These are phyloP conservation scores for Apiospora aurea DNA, from an alignment of 2,329 filamentous ascomycete species.

Conservation along the genomic window DNA sequence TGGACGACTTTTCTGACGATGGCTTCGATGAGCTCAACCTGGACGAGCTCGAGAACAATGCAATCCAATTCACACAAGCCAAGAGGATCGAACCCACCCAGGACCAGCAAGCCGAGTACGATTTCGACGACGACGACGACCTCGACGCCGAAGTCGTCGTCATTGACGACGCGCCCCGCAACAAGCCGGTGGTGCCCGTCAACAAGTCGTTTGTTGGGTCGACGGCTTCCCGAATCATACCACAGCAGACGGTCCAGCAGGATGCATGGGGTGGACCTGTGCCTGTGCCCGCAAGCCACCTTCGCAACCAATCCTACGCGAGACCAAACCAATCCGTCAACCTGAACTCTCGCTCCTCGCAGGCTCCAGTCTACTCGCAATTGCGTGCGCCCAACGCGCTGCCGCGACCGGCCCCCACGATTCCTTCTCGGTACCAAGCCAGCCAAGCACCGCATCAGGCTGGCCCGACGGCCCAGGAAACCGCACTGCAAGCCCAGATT, in stretches of 20 bases:
- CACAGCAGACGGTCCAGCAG: slow-evolving; percentile 24
- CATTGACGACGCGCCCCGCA: slow-evolving; percentile 51
- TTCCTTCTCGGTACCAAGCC: slow-evolving; percentile 44
- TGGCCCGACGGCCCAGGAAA: slow-evolving; percentile 43
- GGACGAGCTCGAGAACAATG: slow-evolving; percentile 69
- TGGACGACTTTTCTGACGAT: slow-evolving; percentile 69
- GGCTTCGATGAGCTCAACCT: slow-evolving; percentile 68
- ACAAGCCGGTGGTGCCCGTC: slow-evolving; percentile 43
- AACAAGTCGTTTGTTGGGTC: slow-evolving; percentile 14
- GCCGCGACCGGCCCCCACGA: slow-evolving; percentile 38
- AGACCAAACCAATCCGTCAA: slow-evolving; percentile 27
- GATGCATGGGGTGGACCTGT: slow-evolving; percentile 33
- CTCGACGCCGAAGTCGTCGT: slow-evolving; percentile 67
- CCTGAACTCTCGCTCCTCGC: slow-evolving; percentile 31
- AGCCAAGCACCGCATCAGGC: slow-evolving; percentile 40
- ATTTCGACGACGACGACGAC: slow-evolving; percentile 63
- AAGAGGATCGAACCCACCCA: slow-evolving; percentile 40
- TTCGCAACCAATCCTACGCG: slow-evolving; percentile 32
- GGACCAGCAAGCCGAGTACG: slow-evolving; percentile 43
- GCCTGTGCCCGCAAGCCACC: slow-evolving; percentile 35
- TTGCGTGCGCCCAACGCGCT: slow-evolving; percentile 47
- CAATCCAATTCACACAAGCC: slow-evolving; percentile 66
- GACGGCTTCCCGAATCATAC: slow-evolving; percentile 8
- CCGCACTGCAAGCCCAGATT: slow-evolving; percentile 60
- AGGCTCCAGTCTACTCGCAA: slow-evolving; percentile 48